Base-by-base conservation (phyloP, 768 basidiomycete genomes). In the Termitomyces sp. region DNA sequence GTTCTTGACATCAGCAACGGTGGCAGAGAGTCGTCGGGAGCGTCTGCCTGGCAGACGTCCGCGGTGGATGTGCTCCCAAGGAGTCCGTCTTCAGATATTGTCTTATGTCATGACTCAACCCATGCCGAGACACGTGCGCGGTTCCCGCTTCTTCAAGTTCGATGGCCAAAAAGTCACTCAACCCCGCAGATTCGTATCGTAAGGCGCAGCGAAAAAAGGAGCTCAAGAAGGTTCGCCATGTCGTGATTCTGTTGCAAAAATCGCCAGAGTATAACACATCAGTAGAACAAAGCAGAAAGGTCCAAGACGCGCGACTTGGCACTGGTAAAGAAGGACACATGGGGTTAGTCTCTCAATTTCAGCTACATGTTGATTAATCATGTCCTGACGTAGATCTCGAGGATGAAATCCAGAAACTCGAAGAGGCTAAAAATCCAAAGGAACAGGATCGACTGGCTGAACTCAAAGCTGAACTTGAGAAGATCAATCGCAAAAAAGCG, bases 161-260 rank as follows among this genome's bases (percentile, higher is more conserved):
- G 55, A 94, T 95, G 93, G 86, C 82, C 13, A 96, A 95, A 72
- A 96, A 94, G 69, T 85, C 78, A 57, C 69, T 86, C 58, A 99
- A 99, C 68, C 96, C 96, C 26, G 96, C 91, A n/a, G 96, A 99
- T 68, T 88, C 96, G 0, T 89, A 79, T 71, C 86, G 96, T 92
- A 98, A 98, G 74, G 86, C 92, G 3, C 88, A 87, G 68, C 81
- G 92, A 58, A 94, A 94, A 72, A 98, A 94, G 69, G 96, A 99
- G 69, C 76, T 98, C 44, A 96, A 96, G 76, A 96, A 94, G 87
- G 94, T 87, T 72, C 63, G 83, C 43, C 14, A 32, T 6, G 24
- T 36, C 47, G n/a, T 44, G 20, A 39, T 39, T 13, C 47, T 20
- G n/a, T n/a, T n/a, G n/a, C n/a, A 62, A 62, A 46, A 61, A 48